Evolutionary conservation across 2,329 filamentous ascomycete species (phyloP).

Genomic region (Phyllosticta citribraziliensis): DNA sequence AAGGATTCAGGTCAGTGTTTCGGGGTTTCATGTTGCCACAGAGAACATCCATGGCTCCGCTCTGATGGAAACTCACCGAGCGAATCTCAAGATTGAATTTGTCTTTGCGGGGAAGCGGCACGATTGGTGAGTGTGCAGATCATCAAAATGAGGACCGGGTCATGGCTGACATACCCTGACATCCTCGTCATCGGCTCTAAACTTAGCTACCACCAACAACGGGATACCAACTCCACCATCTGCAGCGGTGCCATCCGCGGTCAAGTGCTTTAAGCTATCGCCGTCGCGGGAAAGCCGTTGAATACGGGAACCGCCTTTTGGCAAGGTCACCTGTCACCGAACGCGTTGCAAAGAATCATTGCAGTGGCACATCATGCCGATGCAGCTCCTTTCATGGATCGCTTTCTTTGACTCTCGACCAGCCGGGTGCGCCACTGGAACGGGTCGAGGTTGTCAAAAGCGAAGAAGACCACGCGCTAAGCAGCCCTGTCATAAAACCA

Average conservation of each 20-base stretch:
- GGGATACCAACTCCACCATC: background rate
- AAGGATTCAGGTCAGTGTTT: background rate
- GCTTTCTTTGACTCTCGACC: background rate
- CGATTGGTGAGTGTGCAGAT: background rate
- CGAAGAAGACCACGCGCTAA: background rate
- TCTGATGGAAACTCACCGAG: background rate
- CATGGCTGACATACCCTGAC: background rate
- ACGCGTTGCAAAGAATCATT: background rate
- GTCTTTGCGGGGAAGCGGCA: background rate
- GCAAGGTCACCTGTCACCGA: background rate
- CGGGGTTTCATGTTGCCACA: background rate
- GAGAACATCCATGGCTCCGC: background rate
- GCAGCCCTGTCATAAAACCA: background rate
- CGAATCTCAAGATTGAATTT: background rate
- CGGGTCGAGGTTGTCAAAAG: background rate
- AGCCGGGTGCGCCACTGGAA: background rate
- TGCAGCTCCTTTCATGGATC: background rate
- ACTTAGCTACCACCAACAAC: background rate
- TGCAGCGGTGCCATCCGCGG: background rate
- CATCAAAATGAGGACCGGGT: background rate
- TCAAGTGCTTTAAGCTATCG: background rate
- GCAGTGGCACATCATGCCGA: background rate
- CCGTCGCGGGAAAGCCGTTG: background rate
- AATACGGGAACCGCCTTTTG: background rate
- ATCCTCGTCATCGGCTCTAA: background rate